A percentile compares a stretch with the other conserved stretches of the same genome.
Conservation (phyloP, 2,329 filamentous ascomycete species). For the Fusarium pininemorale region DNA sequence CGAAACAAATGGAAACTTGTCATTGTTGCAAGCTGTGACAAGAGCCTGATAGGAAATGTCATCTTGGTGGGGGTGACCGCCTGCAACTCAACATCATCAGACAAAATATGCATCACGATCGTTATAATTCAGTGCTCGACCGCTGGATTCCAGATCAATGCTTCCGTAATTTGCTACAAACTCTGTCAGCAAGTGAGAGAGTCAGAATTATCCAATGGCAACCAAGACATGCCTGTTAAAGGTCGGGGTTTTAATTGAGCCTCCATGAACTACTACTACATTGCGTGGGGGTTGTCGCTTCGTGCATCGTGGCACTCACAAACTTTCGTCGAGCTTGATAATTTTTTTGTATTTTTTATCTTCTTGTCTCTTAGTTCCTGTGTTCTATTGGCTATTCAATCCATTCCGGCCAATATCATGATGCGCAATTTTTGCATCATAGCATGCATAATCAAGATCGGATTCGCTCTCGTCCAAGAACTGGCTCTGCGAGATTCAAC, state of each 20-base stretch:
- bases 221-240: neutral
- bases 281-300: neutral
- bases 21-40: neutral
- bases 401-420: neutral
- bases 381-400: neutral
- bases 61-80: neutral
- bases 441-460: neutral
- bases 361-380: neutral
- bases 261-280: neutral
- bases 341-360: neutral
- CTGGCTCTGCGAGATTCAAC: neutral
- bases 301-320: neutral
- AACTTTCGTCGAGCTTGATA: neutral
- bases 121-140: neutral
- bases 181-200: neutral
- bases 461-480: neutral
- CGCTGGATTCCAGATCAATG: neutral
- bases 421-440: neutral
- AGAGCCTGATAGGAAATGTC: neutral
- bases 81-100: constrained; percentile 8
- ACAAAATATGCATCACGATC: neutral
- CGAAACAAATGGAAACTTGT: constrained; percentile 1
- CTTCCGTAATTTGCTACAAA: neutral
- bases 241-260: neutral
- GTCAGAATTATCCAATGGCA: neutral